Base-by-base conservation (phyloP, 1,284 basidiomycete genomes). In the Abortiporus biennis region DNA sequence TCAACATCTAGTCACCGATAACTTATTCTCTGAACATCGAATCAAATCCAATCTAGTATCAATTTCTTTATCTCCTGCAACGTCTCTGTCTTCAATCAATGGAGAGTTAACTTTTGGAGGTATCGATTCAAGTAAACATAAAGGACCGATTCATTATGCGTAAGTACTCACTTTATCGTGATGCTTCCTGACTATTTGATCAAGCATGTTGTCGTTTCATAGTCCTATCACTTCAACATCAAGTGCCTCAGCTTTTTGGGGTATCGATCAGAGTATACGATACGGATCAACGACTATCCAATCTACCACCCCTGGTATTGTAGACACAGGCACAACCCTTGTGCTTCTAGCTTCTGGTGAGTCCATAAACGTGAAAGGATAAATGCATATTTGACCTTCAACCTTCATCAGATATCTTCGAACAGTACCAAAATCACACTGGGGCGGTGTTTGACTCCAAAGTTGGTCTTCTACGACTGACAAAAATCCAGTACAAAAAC, bases 51-150 rank as follows among this genome's bases (percentile, higher is more conserved):
- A 51, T 62, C 64, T 31, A 47, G 58, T 78, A 47, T 71, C 70
- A 13, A 65, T 78, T 45, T 76, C 66, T n/a, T 79, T 74, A 56
- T 58, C 54, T 35, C 69, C 68, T 15, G 72, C 1, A 69, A 54
- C n/a, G 45, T 53, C 9, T 42, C 48, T 9, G 31, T 34, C 1
- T 21, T 43, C 3, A 38, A 40, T 39, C 55, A 64, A 62, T 44
- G 62, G 55, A 19, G 55, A 60, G 46, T 43, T 66, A 15, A 59
- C 54, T 13, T 61, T 65, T 58, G 76, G 76, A 48, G 71, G 70
- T 25, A 62, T 60, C 37, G 72, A 78, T 48, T 40, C 61, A 25
- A 58, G 49, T 48, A 75, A 74, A 55, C 69, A 66, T 60, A 71
- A 69, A n/a, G 71, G 74, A 3, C 36, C 59, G 6, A 54, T 80